phyloP scores from a whole-genome alignment of 108 stramenopile species.

The Chaetoceros tenuissimus region DNA sequence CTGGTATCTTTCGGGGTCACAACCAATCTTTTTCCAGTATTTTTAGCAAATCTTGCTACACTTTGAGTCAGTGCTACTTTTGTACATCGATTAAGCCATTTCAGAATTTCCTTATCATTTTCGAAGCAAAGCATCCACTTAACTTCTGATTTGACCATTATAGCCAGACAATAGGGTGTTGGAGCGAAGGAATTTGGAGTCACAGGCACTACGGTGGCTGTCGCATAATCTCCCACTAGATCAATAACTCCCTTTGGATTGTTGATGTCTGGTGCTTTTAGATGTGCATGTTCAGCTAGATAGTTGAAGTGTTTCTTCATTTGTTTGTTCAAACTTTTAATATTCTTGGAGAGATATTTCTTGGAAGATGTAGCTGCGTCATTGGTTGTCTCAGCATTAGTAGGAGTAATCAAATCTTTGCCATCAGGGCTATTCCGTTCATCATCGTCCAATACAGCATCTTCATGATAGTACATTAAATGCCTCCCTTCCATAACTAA shows the following conservation, averaged over 20 bases:
- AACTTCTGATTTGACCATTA: constrained; percentile 42
- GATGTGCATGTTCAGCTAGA: background rate
- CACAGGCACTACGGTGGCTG: constrained; percentile 46
- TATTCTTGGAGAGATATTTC: background rate
- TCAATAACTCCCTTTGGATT: constrained; percentile 45
- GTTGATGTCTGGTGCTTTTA: background rate
- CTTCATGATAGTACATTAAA: constrained; percentile 38
- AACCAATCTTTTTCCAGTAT: background rate
- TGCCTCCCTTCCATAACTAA: constrained; percentile 37
- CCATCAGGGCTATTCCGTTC: background rate
- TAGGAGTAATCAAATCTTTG: background rate
- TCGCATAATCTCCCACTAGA: constrained; percentile 43
- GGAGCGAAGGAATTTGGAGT: constrained; percentile 58
- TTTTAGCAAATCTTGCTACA: constrained; percentile 38
- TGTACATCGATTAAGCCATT: constrained; percentile 61
- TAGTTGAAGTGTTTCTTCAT: background rate
- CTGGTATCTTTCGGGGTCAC: too few species aligned
- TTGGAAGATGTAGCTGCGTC: background rate
- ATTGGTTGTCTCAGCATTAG: background rate
- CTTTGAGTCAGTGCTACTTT: constrained; percentile 56
- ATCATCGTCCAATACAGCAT: background rate
- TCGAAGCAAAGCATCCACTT: constrained; percentile 80
- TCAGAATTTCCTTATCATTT: constrained; percentile 47
- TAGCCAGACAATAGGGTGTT: constrained; percentile 53
- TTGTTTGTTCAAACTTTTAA: background rate